Evolutionary conservation across 2,329 filamentous ascomycete species (phyloP).

Genomic region (Colletotrichum tamarilloi): DNA sequence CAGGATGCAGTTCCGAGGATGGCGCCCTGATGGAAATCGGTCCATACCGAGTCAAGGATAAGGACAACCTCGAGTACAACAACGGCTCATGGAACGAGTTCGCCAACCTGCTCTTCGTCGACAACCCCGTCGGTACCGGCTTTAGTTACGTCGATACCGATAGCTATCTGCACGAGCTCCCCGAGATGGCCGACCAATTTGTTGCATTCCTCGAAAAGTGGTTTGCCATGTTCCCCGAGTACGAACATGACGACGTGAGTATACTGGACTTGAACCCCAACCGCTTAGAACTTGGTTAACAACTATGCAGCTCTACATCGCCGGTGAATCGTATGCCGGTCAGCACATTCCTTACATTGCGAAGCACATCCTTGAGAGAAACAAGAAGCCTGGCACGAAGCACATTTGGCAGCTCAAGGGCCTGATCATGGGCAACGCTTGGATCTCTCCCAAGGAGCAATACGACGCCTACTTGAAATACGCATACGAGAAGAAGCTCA

Average conservation of each 20-base stretch:
- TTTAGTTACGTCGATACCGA: conserved; percentile 96
- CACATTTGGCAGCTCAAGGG: conserved; percentile 82
- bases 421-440: conserved; percentile 95
- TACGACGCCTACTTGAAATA: conserved; percentile 89
- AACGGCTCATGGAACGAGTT: conserved; percentile 99
- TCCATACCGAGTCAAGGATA: conserved; percentile 86
- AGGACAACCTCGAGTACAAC: conserved; percentile 79
- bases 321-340: conserved; percentile 96
- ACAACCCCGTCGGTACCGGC: conserved; percentile 95
- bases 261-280: background rate
- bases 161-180: conserved; percentile 85
- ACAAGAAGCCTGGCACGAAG: conserved; percentile 67
- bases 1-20: conserved; percentile 97
- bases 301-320: conserved; percentile 80
- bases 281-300: background rate
- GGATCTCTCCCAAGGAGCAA: conserved; percentile 92
- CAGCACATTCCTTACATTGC: conserved; percentile 98
- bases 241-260: conserved; percentile 89
- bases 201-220: conserved; percentile 90
- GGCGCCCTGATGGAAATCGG: conserved; percentile 96
- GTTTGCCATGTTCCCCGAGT: conserved; percentile 91
- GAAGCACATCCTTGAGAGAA: conserved; percentile 88
- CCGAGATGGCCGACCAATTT: conserved; percentile 91
- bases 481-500: conserved; percentile 79
- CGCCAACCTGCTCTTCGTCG: conserved; percentile 94